phyloP scores from a whole-genome alignment of 495 filamentous ascomycete species.

The Talaromyces nanjingensis region DNA sequence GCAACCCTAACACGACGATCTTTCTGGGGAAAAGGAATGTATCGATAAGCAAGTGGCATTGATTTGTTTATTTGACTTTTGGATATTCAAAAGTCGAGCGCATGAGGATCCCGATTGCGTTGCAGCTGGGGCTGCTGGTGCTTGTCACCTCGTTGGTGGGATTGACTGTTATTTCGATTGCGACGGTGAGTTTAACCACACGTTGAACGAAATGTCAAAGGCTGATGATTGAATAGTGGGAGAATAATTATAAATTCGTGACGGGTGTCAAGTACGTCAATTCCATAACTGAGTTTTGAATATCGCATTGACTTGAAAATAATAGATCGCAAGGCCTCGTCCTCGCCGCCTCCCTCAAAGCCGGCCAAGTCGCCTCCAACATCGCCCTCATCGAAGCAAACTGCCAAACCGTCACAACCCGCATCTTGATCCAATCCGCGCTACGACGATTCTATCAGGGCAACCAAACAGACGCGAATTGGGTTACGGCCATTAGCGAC shows the following conservation, averaged over 20 bases:
- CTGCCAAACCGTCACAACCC: constrained; percentile 57
- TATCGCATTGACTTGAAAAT: constrained; percentile 1
- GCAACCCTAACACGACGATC: background rate
- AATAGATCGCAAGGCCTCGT: constrained; percentile 49
- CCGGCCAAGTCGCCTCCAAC: constrained; percentile 69
- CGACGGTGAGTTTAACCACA: constrained; percentile 41
- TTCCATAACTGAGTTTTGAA: background rate
- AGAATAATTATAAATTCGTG: constrained; percentile 71
- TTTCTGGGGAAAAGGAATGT: background rate
- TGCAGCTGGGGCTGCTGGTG: constrained; percentile 73
- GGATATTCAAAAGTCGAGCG: constrained; percentile 9
- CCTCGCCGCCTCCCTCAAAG: constrained; percentile 78
- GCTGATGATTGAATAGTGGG: constrained; percentile 44
- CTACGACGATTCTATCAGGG: constrained; percentile 55
- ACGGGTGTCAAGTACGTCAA: constrained; percentile 49
- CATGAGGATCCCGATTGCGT: constrained; percentile 78
- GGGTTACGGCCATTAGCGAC: constrained; percentile 48
- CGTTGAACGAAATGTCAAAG: background rate
- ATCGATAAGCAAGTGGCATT: background rate
- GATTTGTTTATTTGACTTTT: background rate
- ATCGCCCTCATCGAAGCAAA: constrained; percentile 66
- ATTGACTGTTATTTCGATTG: constrained; percentile 56
- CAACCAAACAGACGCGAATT: constrained; percentile 47
- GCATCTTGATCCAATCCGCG: constrained; percentile 58
- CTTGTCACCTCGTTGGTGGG: constrained; percentile 60